Percentiles rank a stretch among this genome's conserved stretches.
phyloP scores from a whole-genome alignment of 2,329 filamentous ascomycete genomes.

The Albophoma yamanashiensis region DNA sequence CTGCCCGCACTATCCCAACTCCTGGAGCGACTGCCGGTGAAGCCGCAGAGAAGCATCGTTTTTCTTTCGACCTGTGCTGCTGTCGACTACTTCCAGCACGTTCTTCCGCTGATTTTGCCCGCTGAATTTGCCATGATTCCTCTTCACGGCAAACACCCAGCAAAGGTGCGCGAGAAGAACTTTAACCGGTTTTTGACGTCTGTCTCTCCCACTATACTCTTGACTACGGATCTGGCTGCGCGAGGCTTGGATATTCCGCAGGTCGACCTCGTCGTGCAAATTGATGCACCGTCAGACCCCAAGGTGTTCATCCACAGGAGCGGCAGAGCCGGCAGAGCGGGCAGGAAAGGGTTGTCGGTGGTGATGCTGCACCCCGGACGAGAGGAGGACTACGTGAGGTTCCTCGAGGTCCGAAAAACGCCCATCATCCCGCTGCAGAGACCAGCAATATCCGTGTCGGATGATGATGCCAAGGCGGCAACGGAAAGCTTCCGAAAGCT shows the following conservation, averaged over 20 bases:
- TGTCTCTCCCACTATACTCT: slow-evolving; percentile 64
- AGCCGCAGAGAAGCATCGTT: slow-evolving; percentile 75
- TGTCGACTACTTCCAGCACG: slow-evolving; percentile 85
- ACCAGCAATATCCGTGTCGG: slow-evolving; percentile 45
- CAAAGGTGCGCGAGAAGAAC: slow-evolving; percentile 80
- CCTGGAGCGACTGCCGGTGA: slow-evolving; percentile 56
- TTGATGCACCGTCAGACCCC: slow-evolving; percentile 74
- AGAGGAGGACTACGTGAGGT: slow-evolving; percentile 84
- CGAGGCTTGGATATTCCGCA: slow-evolving; percentile 85
- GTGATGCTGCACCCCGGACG: slow-evolving; percentile 75
- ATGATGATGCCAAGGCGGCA: slow-evolving; percentile 46
- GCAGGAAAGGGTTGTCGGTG: slow-evolving; percentile 72
- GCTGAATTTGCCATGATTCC: slow-evolving; percentile 60
- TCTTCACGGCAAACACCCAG: slow-evolving; percentile 83
- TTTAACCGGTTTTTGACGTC: slow-evolving; percentile 71
- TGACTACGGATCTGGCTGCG: slow-evolving; percentile 89
- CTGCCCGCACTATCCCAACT: slow-evolving; percentile 63
- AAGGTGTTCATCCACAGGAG: slow-evolving; percentile 94
- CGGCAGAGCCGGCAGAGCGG: slow-evolving; percentile 81
- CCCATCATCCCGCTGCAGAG: slow-evolving; percentile 57
- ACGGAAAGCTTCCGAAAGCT: slow-evolving; percentile 51
- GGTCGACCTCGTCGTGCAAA: slow-evolving; percentile 82
- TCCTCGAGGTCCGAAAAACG: slow-evolving; percentile 78
- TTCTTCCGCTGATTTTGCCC: slow-evolving; percentile 65
- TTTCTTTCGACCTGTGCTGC: slow-evolving; percentile 91